A percentile compares a stretch with the other conserved stretches of the same genome.
phyloP scores from a whole-genome alignment of 2,329 filamentous ascomycete genomes.

The Fusarium mangiferae region DNA sequence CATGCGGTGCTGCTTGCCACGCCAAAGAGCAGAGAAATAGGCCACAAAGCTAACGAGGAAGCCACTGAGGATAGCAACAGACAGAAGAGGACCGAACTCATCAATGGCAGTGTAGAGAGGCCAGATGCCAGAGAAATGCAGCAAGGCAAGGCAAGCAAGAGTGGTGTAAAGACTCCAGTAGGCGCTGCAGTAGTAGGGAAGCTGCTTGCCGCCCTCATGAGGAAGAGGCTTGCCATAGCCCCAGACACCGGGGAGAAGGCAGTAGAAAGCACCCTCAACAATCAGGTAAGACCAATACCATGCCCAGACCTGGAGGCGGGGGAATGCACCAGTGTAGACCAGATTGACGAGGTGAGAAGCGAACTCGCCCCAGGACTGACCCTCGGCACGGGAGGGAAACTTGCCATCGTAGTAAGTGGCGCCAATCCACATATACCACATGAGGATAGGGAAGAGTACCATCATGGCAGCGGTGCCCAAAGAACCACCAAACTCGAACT shows the following conservation, averaged over 20 bases:
- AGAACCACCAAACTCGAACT: constrained; percentile 88
- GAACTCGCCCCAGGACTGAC: constrained; percentile 78
- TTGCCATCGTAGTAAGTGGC: constrained; percentile 91
- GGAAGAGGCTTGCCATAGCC: constrained; percentile 88
- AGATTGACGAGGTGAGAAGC: constrained; percentile 74
- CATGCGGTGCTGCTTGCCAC: constrained; percentile 92
- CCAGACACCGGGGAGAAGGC: constrained; percentile 86
- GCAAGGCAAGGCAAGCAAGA: constrained; percentile 72
- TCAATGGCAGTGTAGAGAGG: constrained; percentile 92
- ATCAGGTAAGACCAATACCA: constrained; percentile 97
- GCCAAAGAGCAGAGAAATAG: constrained; percentile 83
- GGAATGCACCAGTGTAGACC: constrained; percentile 86
- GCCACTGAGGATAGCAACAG: constrained; percentile 90
- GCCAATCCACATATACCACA: constrained; percentile 99
- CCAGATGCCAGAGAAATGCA: constrained; percentile 88
- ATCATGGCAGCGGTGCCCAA: constrained; percentile 86
- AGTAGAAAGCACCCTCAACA: constrained; percentile 85
- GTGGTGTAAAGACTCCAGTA: constrained; percentile 89
- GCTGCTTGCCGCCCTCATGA: constrained; percentile 83
- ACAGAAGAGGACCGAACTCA: constrained; percentile 93
- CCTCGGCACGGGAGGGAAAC: constrained; percentile 73
- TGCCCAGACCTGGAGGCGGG: constrained; percentile 82
- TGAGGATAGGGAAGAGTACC: constrained; percentile 90
- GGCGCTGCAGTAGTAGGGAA: constrained; percentile 94
- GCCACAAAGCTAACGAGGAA: constrained; percentile 85